Percentiles rank a stretch among this genome's conserved stretches.
Conservation (phyloP, 1,284 basidiomycete genomes). For the Rhodotorula sp. region DNA sequence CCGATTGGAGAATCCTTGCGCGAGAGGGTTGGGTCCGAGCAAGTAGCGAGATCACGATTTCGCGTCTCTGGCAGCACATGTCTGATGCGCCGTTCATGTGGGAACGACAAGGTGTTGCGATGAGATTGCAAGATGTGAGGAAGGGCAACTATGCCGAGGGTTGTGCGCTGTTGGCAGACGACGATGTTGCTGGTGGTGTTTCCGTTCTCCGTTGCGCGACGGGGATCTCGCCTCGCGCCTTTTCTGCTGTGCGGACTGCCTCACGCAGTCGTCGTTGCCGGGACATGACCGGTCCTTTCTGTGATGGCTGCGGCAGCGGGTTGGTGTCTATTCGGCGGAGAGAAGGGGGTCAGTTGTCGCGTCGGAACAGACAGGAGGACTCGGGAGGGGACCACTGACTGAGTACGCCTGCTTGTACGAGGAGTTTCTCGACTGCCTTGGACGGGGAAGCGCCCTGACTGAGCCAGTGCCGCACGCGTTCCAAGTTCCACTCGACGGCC, state of each 20-base stretch:
- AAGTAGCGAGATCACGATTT: too few relatives aligned
- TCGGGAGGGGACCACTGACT: conserved; percentile 13
- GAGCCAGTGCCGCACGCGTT: conserved; percentile 49
- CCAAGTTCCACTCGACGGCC: conserved; percentile 48
- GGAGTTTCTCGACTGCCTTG: conserved; percentile 48
- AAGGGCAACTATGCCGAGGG: background rate
- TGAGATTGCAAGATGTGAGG: too few relatives aligned
- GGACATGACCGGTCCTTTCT: conserved; percentile 14
- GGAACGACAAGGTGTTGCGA: background rate
- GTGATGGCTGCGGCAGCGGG: conserved; percentile 2
- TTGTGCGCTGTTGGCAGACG: background rate
- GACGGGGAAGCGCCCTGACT: conserved; percentile 48
- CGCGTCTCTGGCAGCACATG: too few relatives aligned
- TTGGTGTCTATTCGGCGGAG: background rate
- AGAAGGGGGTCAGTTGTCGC: too few relatives aligned
- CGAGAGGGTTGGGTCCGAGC: too few relatives aligned
- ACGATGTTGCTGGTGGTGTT: background rate
- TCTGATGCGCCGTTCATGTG: too few relatives aligned
- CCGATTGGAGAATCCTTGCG: too few relatives aligned
- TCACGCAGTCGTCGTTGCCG: conserved; percentile 24
- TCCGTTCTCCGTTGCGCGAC: conserved; percentile 10
- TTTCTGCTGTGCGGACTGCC: conserved; percentile 24
- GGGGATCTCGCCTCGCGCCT: conserved; percentile 16
- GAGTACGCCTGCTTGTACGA: conserved; percentile 46
- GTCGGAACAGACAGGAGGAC: too few relatives aligned